A percentile compares a stretch with the other conserved stretches of the same genome.
Conservation (phyloP, 495 filamentous ascomycete genomes). For the Neurospora sublineolata region DNA sequence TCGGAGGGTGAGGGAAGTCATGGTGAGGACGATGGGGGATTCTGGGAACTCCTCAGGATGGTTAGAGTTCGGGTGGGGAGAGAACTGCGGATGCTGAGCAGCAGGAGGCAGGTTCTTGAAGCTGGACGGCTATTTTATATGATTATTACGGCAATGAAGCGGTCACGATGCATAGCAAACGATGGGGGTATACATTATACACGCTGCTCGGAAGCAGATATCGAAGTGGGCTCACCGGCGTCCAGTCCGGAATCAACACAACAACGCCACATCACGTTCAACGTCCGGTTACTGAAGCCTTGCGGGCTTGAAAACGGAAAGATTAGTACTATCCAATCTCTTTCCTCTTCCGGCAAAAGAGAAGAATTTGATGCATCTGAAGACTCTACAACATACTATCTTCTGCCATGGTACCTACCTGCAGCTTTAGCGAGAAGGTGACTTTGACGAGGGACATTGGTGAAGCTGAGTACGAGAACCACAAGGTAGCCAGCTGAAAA, state of each 20-base stretch:
- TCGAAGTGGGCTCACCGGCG: background rate
- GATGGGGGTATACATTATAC: background rate
- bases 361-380: background rate
- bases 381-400: background rate
- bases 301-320: background rate
- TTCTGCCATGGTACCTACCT: background rate
- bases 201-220: background rate
- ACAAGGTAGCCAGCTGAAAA: background rate
- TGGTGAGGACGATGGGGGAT: background rate
- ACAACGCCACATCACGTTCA: background rate
- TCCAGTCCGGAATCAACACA: background rate
- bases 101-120: background rate
- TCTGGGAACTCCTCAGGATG: background rate
- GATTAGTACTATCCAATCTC: background rate
- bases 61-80: background rate
- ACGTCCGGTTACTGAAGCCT: background rate
- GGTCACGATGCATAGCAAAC: background rate
- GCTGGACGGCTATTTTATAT: background rate
- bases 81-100: background rate
- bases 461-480: background rate
- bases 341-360: background rate
- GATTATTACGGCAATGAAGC: background rate
- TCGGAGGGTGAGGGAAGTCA: slow-evolving; percentile 15
- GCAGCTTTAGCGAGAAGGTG: background rate
- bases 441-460: background rate